Evolutionary conservation across 2,329 filamentous ascomycete species (phyloP), one percentile per base, ranked within the genome.

Genomic region (Chrysoporthe deuterocubensis): DNA sequence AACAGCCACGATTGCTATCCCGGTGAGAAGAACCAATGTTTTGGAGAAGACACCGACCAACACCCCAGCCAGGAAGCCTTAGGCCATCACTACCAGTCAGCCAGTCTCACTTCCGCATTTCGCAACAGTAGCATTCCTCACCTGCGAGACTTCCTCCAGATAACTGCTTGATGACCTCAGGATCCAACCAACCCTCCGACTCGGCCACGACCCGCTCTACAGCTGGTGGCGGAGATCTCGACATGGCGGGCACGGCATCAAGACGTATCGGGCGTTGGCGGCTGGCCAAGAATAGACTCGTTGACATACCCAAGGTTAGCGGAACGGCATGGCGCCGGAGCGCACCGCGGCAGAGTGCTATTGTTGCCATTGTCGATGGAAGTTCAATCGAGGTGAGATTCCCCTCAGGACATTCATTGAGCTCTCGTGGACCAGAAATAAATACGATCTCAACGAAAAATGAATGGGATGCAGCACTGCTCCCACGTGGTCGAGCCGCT

Each of bases 41-140:
- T 87, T 88, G 9, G 90, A 93, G 76, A 94, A 93, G 18, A 90
- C 81, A 68, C 89, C 88, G 37, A 94, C 83, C 0, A 90, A 79
- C 43, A 94, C 73, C 1, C 91, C 91, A 3, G 84, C 79, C n/a
- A 85, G 73, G 66, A 92, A 86, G 21, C 90, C 89, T 90, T 60
- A 2, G 48, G 9, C 11, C 16, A 69, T 21, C 34, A 44, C 26
- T 61, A 18, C 56, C n/a, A 21, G 8, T 46, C 54, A 14, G 44
- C n/a, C 54, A 65, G 43, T 52, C 50, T 43, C 2, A 26, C 21
- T 40, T 44, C 46, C 16, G 18, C 18, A 37, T 11, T 13, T n/a
- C 32, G 4, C 56, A 37, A 44, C 6, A n/a, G 16, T 9, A n/a
- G 16, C 16, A 7, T 73, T 21, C 13, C 77, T 16, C 71, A 87